Evolutionary conservation across 352 stramenopile species (phyloP).

Genomic region (Achlya hypogyna): DNA sequence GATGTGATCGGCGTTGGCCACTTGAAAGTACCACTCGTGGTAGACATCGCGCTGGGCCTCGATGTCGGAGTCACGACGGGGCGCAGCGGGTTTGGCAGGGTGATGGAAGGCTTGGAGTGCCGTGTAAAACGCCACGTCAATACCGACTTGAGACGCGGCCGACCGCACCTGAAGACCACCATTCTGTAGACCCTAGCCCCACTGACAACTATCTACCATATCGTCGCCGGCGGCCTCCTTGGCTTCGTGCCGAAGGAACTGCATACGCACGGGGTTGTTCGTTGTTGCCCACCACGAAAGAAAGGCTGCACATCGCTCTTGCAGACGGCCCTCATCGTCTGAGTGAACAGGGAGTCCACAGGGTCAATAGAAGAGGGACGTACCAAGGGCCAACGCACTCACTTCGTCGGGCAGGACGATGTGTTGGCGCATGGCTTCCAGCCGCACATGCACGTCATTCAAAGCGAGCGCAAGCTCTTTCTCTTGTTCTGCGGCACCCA

Average conservation of each 20-base stretch:
- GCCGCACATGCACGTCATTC: background rate
- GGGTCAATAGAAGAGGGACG: background rate
- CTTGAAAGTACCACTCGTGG: constrained; percentile 15
- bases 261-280: constrained; percentile 1
- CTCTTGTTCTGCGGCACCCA: background rate
- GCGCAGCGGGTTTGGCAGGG: background rate
- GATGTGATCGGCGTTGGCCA: background rate
- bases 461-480: constrained; percentile 16
- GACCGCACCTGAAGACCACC: background rate
- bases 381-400: background rate
- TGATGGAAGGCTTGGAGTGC: constrained; percentile 2
- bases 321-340: background rate
- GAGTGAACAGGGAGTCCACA: background rate
- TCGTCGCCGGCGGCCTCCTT: background rate
- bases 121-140: constrained; percentile 9
- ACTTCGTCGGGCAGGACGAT: background rate
- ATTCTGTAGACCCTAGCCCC: background rate
- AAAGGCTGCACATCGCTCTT: background rate
- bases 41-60: background rate
- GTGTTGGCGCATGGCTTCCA: constrained; percentile 4
- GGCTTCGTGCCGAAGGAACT: constrained; percentile 5
- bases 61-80: background rate
- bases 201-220: background rate
- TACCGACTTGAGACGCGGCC: background rate
- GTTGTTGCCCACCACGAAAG: constrained; percentile 3